Evolutionary conservation across 2,329 filamentous ascomycete species (phyloP).

Genomic region (Beauveria sp.): DNA sequence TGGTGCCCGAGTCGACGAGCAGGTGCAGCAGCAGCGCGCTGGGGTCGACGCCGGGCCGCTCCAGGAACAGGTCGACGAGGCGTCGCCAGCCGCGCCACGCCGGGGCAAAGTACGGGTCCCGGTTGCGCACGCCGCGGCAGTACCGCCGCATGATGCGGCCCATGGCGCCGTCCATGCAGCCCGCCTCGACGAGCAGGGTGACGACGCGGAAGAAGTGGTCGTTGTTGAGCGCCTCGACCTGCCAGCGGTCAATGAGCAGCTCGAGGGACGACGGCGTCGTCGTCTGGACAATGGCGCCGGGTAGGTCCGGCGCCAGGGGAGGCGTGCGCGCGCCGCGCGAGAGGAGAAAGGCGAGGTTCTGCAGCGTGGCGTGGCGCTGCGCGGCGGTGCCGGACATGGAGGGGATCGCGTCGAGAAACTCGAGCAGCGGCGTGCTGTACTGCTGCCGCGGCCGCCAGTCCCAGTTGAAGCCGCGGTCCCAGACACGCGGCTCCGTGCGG

Average conservation of each 20-base stretch:
- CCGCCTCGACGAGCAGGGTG: background rate
- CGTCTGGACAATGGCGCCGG: background rate
- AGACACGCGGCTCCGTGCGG: background rate
- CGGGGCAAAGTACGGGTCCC: background rate
- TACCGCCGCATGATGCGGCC: constrained; percentile 8
- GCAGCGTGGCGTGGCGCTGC: background rate
- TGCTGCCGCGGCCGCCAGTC: constrained; percentile 3
- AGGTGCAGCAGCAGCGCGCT: constrained; percentile 5
- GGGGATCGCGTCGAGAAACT: background rate
- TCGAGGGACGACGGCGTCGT: constrained; percentile 1
- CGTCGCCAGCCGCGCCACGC: constrained; percentile 1
- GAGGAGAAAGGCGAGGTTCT: background rate
- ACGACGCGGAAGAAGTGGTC: constrained; percentile 1
- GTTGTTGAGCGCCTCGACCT: background rate
- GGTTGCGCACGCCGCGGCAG: constrained; percentile 1
- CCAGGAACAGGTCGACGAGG: background rate
- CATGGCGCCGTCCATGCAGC: constrained; percentile 4
- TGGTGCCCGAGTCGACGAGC: constrained; percentile 7
- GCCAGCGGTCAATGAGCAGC: constrained; percentile 1
- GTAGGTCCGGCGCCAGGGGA: background rate
- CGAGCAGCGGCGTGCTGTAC: background rate
- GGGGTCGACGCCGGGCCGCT: background rate
- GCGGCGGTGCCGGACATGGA: background rate
- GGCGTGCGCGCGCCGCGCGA: background rate
- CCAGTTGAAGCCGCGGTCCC: constrained; percentile 5